These are phyloP conservation scores for Neonectria faginata DNA, from an alignment of 2,329 filamentous ascomycete species.

Conservation along the genomic window DNA sequence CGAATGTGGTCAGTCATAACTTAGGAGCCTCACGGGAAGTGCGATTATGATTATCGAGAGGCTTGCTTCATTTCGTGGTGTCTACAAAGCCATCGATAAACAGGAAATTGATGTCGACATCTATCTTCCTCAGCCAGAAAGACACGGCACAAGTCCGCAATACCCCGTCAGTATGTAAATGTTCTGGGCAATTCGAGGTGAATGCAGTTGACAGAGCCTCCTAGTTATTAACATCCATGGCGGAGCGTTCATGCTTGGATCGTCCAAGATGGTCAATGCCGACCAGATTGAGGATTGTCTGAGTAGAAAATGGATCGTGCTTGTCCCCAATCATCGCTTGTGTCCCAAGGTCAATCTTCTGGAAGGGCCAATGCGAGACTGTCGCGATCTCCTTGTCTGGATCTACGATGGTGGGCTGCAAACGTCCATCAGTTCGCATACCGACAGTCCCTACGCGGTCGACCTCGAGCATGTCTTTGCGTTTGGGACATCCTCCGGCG, in stretches of 20 bases:
- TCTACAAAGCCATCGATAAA: constrained; percentile 46
- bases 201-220: neutral
- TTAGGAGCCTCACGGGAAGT: neutral
- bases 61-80: constrained; percentile 33
- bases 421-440: constrained; percentile 30
- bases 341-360: constrained; percentile 51
- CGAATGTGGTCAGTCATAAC: neutral
- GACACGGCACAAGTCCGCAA: neutral
- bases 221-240: constrained; percentile 26
- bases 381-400: constrained; percentile 52
- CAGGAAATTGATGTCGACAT: constrained; percentile 48
- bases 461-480: constrained; percentile 50
- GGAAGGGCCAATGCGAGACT: constrained; percentile 50
- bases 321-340: constrained; percentile 35
- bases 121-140: constrained; percentile 38
- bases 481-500: constrained; percentile 53
- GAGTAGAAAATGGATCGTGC: constrained; percentile 17
- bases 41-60: constrained; percentile 26
- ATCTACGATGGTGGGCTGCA: constrained; percentile 48
- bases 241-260: constrained; percentile 25
- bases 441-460: constrained; percentile 25
- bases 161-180: constrained; percentile 19
- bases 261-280: constrained; percentile 23
- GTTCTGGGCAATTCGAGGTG: neutral
- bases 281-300: constrained; percentile 25